Evolutionary conservation across 768 basidiomycete genomes (phyloP).

Genomic region (Phallus indusiatus): DNA sequence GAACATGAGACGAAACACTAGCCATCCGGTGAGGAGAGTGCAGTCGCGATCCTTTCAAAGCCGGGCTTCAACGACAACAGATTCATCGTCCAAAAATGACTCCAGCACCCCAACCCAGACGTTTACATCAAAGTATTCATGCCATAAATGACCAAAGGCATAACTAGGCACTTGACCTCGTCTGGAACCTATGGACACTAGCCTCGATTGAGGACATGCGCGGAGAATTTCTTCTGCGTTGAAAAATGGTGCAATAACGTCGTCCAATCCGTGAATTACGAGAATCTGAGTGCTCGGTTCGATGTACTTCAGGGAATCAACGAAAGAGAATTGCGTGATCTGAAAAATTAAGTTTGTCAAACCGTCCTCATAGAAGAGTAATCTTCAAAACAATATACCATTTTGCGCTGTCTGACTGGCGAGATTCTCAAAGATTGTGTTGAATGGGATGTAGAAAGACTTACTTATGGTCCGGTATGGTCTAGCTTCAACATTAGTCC

Average conservation of each 20-base stretch:
- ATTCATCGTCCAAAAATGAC: constrained; percentile 20
- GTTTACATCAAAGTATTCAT: constrained; percentile 34
- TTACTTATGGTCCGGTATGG: background rate
- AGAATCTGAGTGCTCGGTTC: constrained; percentile 24
- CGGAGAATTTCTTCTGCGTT: constrained; percentile 26
- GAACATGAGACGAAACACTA: too few relatives aligned
- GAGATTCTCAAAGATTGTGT: background rate
- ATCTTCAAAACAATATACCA: background rate
- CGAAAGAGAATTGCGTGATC: constrained; percentile 19
- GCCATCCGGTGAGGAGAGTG: too few relatives aligned
- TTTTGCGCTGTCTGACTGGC: constrained; percentile 1
- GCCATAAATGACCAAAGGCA: constrained; percentile 36
- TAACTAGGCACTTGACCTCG: constrained; percentile 28
- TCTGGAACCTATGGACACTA: constrained; percentile 24
- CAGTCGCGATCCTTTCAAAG: too few relatives aligned
- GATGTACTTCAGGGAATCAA: constrained; percentile 24
- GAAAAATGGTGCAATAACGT: constrained; percentile 31
- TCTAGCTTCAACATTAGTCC: background rate
- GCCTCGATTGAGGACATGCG: constrained; percentile 28
- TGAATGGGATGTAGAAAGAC: background rate
- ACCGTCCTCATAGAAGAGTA: too few relatives aligned
- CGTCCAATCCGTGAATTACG: constrained; percentile 32
- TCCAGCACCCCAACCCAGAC: constrained; percentile 33
- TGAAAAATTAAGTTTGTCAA: background rate
- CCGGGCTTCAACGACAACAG: too few relatives aligned